Conservation (phyloP, 768 basidiomycete species). For the Boletellus ananas region DNA sequence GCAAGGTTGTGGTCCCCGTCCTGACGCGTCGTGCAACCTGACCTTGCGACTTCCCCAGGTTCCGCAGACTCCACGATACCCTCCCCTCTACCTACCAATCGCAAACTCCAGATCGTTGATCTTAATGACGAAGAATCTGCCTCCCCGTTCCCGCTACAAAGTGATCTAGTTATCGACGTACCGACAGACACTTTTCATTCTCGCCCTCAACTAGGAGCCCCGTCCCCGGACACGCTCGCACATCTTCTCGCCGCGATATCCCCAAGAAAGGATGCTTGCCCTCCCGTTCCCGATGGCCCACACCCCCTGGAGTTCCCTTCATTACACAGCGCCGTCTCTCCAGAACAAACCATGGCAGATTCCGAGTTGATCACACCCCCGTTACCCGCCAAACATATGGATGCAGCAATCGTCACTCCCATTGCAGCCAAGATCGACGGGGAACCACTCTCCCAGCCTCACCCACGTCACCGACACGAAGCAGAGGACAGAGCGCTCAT, state of each 20-base stretch:
- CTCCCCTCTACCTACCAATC: slow-evolving; percentile 37
- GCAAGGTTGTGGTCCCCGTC: slow-evolving; percentile 47
- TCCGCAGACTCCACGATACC: slow-evolving; percentile 71
- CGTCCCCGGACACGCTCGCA: slow-evolving; percentile 24
- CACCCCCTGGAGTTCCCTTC: slow-evolving; percentile 6
- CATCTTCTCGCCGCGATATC: slow-evolving; percentile 27
- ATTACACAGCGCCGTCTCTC: slow-evolving; percentile 2
- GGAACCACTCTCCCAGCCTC: slow-evolving; percentile 3
- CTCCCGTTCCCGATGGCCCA: slow-evolving; percentile 11
- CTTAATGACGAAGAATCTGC: neutral
- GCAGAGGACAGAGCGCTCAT: slow-evolving; percentile 42
- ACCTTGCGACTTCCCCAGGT: slow-evolving; percentile 37
- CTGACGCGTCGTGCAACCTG: slow-evolving; percentile 13
- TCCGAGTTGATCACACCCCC: slow-evolving; percentile 27
- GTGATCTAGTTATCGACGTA: slow-evolving; percentile 9
- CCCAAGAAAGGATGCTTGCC: slow-evolving; percentile 18
- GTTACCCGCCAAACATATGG: slow-evolving; percentile 5
- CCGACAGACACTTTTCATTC: slow-evolving; percentile 19
- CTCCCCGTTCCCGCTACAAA: slow-evolving; percentile 4
- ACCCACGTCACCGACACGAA: neutral
- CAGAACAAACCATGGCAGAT: slow-evolving; percentile 16
- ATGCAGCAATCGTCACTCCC: slow-evolving; percentile 14
- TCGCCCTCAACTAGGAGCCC: slow-evolving; percentile 15
- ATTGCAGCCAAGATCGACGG: slow-evolving; percentile 12
- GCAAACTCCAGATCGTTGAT: slow-evolving; percentile 21